A percentile compares a stretch with the other conserved stretches of the same genome.
phyloP scores from a whole-genome alignment of 108 stramenopile species.

The Skeletonema menzelii region DNA sequence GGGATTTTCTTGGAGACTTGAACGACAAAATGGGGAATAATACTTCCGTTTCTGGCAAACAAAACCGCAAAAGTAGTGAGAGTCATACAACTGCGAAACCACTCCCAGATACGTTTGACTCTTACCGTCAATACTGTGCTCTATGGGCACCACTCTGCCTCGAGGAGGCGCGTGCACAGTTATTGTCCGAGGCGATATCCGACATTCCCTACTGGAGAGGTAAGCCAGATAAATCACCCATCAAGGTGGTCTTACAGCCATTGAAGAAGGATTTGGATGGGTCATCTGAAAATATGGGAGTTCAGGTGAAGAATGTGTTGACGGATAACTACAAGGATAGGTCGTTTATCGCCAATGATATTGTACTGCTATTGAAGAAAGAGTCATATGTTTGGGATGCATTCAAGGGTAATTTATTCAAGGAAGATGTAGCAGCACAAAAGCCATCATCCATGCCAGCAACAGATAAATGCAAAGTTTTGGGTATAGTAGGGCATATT shows the following conservation, averaged over 20 bases:
- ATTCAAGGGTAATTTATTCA: slow-evolving; percentile 35
- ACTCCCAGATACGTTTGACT: slow-evolving; percentile 75
- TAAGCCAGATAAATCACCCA: slow-evolving; percentile 30
- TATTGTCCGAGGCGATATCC: slow-evolving; percentile 59
- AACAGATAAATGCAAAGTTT: background rate
- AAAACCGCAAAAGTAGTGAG: background rate
- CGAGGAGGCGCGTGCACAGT: slow-evolving; percentile 73
- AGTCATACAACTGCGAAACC: slow-evolving; percentile 11
- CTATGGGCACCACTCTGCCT: slow-evolving; percentile 80
- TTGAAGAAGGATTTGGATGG: slow-evolving; percentile 43
- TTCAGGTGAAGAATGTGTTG: slow-evolving; percentile 21
- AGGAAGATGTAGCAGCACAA: slow-evolving; percentile 14
- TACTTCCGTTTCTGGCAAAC: slow-evolving; percentile 1
- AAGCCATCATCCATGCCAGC: background rate
- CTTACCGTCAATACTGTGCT: slow-evolving; percentile 70
- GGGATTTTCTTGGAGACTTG: slow-evolving; percentile 75
- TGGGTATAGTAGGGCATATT: slow-evolving; percentile 68
- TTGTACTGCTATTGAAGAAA: slow-evolving; percentile 32
- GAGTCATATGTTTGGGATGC: slow-evolving; percentile 35
- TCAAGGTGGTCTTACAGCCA: slow-evolving; percentile 27
- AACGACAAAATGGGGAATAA: slow-evolving; percentile 26
- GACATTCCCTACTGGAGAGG: slow-evolving; percentile 39
- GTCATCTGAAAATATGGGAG: slow-evolving; percentile 24
- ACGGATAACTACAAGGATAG: slow-evolving; percentile 14
- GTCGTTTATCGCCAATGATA: slow-evolving; percentile 42